phyloP scores from a whole-genome alignment of 805 yeast species.

The Candida sakaeoensis region DNA sequence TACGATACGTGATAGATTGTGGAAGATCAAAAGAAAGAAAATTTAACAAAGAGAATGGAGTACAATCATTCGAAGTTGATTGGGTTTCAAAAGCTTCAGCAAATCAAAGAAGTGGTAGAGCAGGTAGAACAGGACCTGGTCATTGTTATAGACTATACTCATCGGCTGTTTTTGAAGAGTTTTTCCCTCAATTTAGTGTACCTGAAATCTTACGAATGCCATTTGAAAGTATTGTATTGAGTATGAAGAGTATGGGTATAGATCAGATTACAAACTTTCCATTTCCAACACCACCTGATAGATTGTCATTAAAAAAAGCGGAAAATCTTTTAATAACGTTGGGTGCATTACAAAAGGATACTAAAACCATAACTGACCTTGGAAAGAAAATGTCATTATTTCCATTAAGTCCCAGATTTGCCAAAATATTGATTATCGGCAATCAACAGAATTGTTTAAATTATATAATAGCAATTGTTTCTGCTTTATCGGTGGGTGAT shows the following conservation, averaged over 20 bases:
- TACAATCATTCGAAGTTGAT: constrained; percentile 84
- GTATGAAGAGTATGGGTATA: constrained; percentile 97
- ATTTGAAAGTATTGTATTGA: constrained; percentile 89
- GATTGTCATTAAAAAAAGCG: constrained; percentile 56
- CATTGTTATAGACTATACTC: constrained; percentile 91
- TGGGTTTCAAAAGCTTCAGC: constrained; percentile 97
- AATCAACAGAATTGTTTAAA: constrained; percentile 84
- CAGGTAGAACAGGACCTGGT: constrained; percentile 99
- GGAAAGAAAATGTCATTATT: constrained; percentile 86
- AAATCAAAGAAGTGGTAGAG: constrained; percentile 93
- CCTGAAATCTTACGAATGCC: constrained; percentile 97
- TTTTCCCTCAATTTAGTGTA: constrained; percentile 72
- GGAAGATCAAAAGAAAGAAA: constrained; percentile 91
- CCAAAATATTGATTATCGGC: constrained; percentile 85
- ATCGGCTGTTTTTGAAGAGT: constrained; percentile 88
- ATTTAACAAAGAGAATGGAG: constrained; percentile 78
- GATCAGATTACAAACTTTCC: constrained; percentile 89
- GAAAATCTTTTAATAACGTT: constrained; percentile 62
- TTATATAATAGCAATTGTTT: constrained; percentile 85
- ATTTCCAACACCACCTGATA: constrained; percentile 90
- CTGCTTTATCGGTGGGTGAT: constrained; percentile 91
- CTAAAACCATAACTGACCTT: constrained; percentile 61
- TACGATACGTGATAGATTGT: constrained; percentile 90
- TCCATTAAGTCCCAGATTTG: constrained; percentile 91
- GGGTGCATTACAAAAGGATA: constrained; percentile 67